A percentile compares a stretch with the other conserved stretches of the same genome.
Evolutionary conservation across 2,329 filamentous ascomycete genomes (phyloP).

Genomic region (Exophiala calicioides): DNA sequence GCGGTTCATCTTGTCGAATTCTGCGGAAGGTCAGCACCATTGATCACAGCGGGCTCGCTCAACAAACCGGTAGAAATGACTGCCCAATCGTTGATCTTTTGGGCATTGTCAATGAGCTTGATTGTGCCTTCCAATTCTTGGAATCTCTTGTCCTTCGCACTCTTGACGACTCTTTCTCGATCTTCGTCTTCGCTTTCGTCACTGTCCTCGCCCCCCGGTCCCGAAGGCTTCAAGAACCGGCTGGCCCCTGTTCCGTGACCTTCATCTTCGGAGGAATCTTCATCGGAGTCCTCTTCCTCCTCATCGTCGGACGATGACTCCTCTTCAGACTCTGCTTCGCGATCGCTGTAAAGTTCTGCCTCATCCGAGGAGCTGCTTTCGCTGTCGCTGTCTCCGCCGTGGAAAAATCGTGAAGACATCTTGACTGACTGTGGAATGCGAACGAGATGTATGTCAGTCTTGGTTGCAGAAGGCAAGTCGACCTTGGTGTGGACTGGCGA

Average conservation of each 20-base stretch:
- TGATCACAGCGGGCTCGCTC: background rate
- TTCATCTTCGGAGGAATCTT: conserved; percentile 54
- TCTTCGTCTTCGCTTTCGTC: conserved; percentile 86
- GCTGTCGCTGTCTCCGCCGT: conserved; percentile 90
- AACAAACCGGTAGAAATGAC: conserved; percentile 80
- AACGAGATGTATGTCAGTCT: background rate
- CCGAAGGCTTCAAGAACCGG: conserved; percentile 71
- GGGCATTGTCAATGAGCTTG: conserved; percentile 88
- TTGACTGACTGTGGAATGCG: conserved; percentile 40
- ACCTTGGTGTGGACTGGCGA: background rate
- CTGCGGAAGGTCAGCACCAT: conserved; percentile 48
- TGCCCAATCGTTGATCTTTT: conserved; percentile 98
- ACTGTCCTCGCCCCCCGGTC: conserved; percentile 65
- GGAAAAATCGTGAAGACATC: conserved; percentile 99
- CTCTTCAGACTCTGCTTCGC: conserved; percentile 57
- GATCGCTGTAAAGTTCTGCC: conserved; percentile 88
- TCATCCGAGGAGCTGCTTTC: conserved; percentile 92
- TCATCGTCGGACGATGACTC: too few species aligned
- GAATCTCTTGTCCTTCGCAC: conserved; percentile 94
- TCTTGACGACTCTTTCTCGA: conserved; percentile 83
- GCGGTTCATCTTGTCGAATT: conserved; percentile 92
- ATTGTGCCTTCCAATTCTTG: conserved; percentile 92
- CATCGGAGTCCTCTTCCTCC: conserved; percentile 59
- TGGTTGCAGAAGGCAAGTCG: background rate
- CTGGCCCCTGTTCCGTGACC: conserved; percentile 69